Base-by-base conservation (phyloP, 495 filamentous ascomycete species). In the Penicillium atrosanguineum region DNA sequence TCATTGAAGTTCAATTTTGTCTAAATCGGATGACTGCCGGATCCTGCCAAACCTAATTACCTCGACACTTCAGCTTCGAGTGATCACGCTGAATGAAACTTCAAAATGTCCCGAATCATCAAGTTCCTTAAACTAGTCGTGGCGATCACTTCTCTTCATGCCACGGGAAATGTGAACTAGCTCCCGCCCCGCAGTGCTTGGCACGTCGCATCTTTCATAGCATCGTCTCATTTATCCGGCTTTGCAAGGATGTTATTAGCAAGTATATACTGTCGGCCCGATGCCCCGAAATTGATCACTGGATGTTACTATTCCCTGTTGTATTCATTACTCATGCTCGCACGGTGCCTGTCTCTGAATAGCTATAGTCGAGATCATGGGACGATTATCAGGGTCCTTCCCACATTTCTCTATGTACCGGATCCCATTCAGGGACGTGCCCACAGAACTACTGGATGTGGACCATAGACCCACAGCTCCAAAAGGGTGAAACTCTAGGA, bases 131-230 rank as follows among this genome's bases (percentile, higher is more conserved):
- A 34, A n/a, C 21, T 9, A 44, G 16, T 16, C 18, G 16, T 19
- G 59, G 48, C 48, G 59, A 62, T 62, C 59, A 55, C 55, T 62
- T 50, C 59, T 62, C 34, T 48, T 52, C 59, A 43, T 28, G 59
- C 40, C 59, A 62, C 59, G 59, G 59, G 28, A 29, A 16, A 40
- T 38, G 11, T 1, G 34, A 36, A 45, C 28, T 16, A 25, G 46
- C 34, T 31, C 18, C 15, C 14, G 26, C 48, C 46, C 31, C 47
- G 23, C 41, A 21, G 23, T 42, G 40, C 56, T 62, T 59, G 51
- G 59, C 59, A 52, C 7, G 55, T 59, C 51, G 20, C 51, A 59
- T 40, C 26, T 28, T 15, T 19, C 56, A 59, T 59, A 51, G 52
- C 52, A 55, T 46, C 18, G 50, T 52, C 5, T 20, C 19, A n/a